Percentiles rank a stretch among this genome's conserved stretches.
phyloP scores from a whole-genome alignment of 2,329 filamentous ascomycete genomes.

The Diaporthe australafricana region DNA sequence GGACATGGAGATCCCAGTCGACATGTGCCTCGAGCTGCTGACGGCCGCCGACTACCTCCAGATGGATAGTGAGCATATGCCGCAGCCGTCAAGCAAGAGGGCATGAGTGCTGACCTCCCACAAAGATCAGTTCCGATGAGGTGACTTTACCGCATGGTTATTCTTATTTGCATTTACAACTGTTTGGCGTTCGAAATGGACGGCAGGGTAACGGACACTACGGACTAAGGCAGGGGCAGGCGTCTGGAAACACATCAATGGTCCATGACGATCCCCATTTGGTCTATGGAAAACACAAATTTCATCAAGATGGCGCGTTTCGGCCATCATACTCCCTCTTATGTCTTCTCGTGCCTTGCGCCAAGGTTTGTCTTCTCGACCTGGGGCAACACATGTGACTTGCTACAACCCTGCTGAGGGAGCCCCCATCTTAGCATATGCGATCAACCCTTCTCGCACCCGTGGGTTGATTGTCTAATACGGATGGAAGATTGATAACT shows the following conservation, averaged over 20 bases:
- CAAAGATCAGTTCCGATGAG: slow-evolving; percentile 27
- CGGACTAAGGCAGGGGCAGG: not conserved
- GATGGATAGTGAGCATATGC: slow-evolving; percentile 64
- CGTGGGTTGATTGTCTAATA: slow-evolving; percentile 58
- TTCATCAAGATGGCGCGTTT: slow-evolving; percentile 12
- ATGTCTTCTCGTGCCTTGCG: not conserved
- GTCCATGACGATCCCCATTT: slow-evolving; percentile 23
- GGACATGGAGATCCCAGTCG: slow-evolving; percentile 84
- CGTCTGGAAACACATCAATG: slow-evolving; percentile 30
- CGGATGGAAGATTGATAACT: slow-evolving; percentile 56
- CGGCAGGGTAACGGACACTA: not conserved
- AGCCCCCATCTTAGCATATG: slow-evolving; percentile 58
- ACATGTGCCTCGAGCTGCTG: slow-evolving; percentile 81
- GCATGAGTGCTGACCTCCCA: slow-evolving; percentile 24
- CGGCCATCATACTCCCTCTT: not conserved
- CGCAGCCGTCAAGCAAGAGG: slow-evolving; percentile 36
- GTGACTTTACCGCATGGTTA: not conserved
- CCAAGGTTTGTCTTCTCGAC: not conserved
- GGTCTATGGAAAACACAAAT: slow-evolving; percentile 22
- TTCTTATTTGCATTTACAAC: not conserved
- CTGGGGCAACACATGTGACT: not conserved
- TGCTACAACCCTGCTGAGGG: not conserved
- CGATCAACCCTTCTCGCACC: slow-evolving; percentile 51
- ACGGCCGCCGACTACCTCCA: slow-evolving; percentile 83
- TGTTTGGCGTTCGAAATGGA: slow-evolving; percentile 24